Evolutionary conservation across 257 asterid genomes (phyloP).

Genomic region (Solanum piurae): DNA sequence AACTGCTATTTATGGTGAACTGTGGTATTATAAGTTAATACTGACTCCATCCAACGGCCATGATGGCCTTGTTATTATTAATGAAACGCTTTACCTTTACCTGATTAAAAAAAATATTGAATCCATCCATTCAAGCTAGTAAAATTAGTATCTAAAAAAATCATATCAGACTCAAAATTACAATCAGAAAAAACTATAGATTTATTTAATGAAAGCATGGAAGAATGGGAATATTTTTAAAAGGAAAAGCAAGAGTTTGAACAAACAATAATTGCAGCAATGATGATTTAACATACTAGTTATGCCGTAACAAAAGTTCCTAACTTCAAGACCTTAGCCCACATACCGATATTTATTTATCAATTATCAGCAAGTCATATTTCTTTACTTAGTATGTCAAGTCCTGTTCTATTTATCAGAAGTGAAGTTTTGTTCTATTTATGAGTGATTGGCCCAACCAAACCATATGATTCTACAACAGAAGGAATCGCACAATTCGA

Average conservation of each 20-base stretch:
- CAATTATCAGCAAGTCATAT: neutral
- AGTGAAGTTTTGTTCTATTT: neutral
- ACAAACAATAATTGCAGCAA: neutral
- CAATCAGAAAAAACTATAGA: neutral
- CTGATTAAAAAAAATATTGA: neutral
- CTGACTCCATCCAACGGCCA: neutral
- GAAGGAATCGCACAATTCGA: neutral
- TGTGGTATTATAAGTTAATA: neutral
- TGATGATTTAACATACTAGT: neutral
- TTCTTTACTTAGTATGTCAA: neutral
- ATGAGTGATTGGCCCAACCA: neutral
- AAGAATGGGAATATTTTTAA: neutral
- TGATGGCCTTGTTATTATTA: neutral
- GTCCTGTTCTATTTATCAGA: neutral
- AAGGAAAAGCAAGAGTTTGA: neutral
- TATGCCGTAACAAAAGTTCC: neutral
- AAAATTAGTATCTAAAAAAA: neutral
- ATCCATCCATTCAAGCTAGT: neutral
- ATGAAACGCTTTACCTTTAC: neutral
- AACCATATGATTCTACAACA: neutral
- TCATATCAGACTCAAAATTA: neutral
- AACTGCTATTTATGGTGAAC: neutral
- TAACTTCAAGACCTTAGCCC: neutral
- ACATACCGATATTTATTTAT: neutral
- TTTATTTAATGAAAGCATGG: neutral